These are phyloP conservation scores for Spergularia azorica DNA, from an alignment of 179 eudicot genomes.

Conservation along the genomic window DNA sequence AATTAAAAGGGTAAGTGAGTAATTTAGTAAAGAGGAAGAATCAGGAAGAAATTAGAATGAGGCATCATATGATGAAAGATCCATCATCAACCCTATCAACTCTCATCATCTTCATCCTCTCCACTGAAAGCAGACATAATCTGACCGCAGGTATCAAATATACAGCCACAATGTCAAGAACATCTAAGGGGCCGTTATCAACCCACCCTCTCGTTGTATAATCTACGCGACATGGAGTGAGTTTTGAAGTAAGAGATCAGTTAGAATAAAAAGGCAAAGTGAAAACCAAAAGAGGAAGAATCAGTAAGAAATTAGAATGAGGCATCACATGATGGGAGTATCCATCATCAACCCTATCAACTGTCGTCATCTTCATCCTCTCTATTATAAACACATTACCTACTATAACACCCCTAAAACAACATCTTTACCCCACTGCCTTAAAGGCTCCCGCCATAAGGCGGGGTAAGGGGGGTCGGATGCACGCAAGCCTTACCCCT, in stretches of 20 bases:
- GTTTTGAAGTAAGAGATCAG: no score
- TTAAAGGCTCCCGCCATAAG: no score
- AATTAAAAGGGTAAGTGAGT: not conserved
- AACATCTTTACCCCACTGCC: no score
- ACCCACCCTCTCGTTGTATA: no score
- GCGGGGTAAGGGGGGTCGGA: no score
- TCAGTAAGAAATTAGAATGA: conserved; percentile 11
- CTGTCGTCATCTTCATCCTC: conserved; percentile 16
- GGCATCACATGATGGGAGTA: conserved; percentile 4
- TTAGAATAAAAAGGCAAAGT: no score
- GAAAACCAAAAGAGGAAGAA: not conserved
- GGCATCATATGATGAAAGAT: conserved; percentile 4
- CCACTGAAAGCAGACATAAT: not conserved
- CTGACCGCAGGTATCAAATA: no score
- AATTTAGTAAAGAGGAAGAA: not conserved
- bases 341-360: conserved; percentile 11
- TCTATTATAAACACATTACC: not conserved
- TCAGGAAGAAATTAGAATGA: conserved; percentile 15
- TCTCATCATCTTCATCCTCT: conserved; percentile 10
- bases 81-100: conserved; percentile 14
- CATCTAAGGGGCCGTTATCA: no score
- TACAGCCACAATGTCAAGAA: no score
- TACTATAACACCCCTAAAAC: no score
- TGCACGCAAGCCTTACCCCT: no score
- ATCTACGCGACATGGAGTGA: no score